These are phyloP conservation scores for Trametes sp. DNA, from an alignment of 1,284 basidiomycete genomes.

Conservation along the genomic window DNA sequence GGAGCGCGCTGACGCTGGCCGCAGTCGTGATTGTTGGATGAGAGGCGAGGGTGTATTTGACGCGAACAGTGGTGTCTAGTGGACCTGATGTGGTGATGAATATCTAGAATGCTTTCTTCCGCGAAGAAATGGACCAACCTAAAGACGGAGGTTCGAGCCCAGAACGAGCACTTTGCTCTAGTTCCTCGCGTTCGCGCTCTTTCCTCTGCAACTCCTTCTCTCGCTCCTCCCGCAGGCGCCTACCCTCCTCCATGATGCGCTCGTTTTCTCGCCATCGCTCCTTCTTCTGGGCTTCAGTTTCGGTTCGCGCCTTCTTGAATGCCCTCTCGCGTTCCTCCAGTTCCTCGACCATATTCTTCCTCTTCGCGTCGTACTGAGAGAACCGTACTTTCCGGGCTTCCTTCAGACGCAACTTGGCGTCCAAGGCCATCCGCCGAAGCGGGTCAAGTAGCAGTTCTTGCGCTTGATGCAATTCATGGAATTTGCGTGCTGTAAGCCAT, in stretches of 20 bases:
- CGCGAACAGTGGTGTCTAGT: constrained; percentile 75
- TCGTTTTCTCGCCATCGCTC: constrained; percentile 71
- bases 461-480: constrained; percentile 87
- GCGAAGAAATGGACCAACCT: constrained; percentile 45
- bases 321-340: constrained; percentile 84
- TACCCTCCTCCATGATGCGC: constrained; percentile 81
- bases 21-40: constrained; percentile 63
- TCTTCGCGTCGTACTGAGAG: constrained; percentile 79
- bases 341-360: constrained; percentile 84
- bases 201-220: constrained; percentile 60
- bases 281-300: constrained; percentile 65
- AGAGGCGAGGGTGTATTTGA: constrained; percentile 68
- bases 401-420: constrained; percentile 80
- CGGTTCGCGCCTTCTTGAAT: constrained; percentile 76
- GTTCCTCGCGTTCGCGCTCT: constrained; percentile 46
- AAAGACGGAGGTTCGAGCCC: constrained; percentile 59
- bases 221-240: constrained; percentile 72
- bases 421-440: constrained; percentile 81
- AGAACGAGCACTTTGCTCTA: constrained; percentile 37
- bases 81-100: constrained; percentile 52
- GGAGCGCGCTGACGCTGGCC: constrained; percentile 56
- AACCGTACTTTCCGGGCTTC: constrained; percentile 77
- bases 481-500: constrained; percentile 67
- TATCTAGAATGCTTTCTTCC: neutral
- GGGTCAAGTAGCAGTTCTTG: constrained; percentile 89